Percentiles rank a stretch among this genome's conserved stretches.
These are phyloP conservation scores for Microbotryomycetes sp. DNA, from an alignment of 1,284 basidiomycete genomes.

Conservation along the genomic window DNA sequence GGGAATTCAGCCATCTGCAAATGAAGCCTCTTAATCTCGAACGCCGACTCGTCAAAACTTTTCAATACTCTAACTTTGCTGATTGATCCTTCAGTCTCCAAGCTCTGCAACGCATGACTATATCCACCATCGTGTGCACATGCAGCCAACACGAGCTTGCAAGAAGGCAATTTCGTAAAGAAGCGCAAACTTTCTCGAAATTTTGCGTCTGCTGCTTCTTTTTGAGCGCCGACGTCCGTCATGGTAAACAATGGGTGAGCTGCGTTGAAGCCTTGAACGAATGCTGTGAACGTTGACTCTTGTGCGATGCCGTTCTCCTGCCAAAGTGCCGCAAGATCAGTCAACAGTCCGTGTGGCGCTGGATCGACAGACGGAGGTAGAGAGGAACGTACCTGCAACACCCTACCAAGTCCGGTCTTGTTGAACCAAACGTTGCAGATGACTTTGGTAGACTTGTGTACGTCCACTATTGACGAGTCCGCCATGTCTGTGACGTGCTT, in stretches of 20 bases:
- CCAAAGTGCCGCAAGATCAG: neutral
- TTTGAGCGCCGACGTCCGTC: neutral
- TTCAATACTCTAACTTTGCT: conserved; percentile 22
- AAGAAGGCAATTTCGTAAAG: conserved; percentile 18
- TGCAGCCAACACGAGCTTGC: conserved; percentile 29
- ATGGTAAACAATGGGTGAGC: conserved; percentile 25
- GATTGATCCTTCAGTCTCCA: conserved; percentile 19
- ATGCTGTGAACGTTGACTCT: conserved; percentile 52
- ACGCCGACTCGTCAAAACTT: conserved; percentile 20
- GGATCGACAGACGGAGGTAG: neutral
- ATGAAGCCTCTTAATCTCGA: conserved; percentile 28
- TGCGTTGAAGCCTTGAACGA: conserved; percentile 57
- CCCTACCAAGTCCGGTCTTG: conserved; percentile 54
- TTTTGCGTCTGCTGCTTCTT: conserved; percentile 30
- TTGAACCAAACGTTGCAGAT: conserved; percentile 61
- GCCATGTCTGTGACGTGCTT: conserved; percentile 16
- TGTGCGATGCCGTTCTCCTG: conserved; percentile 20
- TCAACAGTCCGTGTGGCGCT: neutral
- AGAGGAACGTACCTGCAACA: conserved; percentile 46
- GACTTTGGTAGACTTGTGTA: conserved; percentile 45
- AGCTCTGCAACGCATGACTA: conserved; percentile 16
- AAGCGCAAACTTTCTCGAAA: conserved; percentile 18
- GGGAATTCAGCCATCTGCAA: conserved; percentile 16
- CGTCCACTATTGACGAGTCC: conserved; percentile 5
- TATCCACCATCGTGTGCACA: conserved; percentile 27